A percentile compares a stretch with the other conserved stretches of the same genome.
Evolutionary conservation across 306 rosid genomes (phyloP).

Genomic region (Lathyrus sativus): DNA sequence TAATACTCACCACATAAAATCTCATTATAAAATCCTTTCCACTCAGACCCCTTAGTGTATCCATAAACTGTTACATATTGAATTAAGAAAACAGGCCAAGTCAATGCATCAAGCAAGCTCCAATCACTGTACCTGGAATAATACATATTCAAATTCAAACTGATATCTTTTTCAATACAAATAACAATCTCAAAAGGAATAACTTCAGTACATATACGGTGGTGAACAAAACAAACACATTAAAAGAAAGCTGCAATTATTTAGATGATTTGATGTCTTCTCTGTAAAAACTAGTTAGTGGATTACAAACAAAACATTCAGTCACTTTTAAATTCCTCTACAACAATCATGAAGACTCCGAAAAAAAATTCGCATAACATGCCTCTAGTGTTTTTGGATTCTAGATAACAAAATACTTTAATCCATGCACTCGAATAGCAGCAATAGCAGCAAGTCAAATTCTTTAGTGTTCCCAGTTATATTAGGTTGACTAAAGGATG

Average conservation of each 20-base stretch:
- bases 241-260: conserved; percentile 6
- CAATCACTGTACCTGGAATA: conserved; percentile 73
- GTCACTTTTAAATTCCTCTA: not conserved
- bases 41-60: conserved; percentile 61
- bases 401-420: not conserved
- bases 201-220: not conserved
- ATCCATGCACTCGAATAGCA: not conserved
- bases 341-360: not conserved
- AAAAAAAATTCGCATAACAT: not conserved
- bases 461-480: not conserved
- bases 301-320: conserved; percentile 2
- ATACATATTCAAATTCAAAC: conserved; percentile 3
- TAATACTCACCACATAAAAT: conserved; percentile 71
- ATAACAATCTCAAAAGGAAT: not conserved
- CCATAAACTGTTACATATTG: conserved; percentile 73
- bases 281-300: not conserved
- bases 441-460: conserved; percentile 3
- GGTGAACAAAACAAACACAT: not conserved
- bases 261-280: not conserved
- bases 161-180: not conserved
- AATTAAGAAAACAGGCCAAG: conserved; percentile 87
- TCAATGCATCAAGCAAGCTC: conserved; percentile 80
- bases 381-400: not conserved
- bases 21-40: conserved; percentile 74
- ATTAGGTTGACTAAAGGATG: not conserved